These are phyloP conservation scores for Fraxinus quadrangulata DNA, from an alignment of 257 asterid genomes.

Conservation along the genomic window DNA sequence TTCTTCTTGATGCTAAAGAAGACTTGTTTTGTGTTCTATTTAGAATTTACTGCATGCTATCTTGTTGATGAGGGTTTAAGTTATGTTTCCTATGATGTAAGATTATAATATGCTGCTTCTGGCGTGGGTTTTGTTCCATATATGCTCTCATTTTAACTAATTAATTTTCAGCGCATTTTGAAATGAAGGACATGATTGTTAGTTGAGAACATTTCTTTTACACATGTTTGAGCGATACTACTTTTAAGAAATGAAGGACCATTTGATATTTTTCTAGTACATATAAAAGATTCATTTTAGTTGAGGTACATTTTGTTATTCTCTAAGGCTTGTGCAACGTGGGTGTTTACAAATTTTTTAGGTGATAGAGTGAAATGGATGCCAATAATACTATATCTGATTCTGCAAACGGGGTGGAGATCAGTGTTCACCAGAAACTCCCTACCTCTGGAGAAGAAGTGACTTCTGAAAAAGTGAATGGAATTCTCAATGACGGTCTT, in stretches of 20 bases:
- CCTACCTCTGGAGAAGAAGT: conserved; percentile 17
- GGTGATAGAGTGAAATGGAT: conserved; percentile 33
- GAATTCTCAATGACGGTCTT: conserved; percentile 30
- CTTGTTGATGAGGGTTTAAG: not conserved
- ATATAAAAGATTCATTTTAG: not conserved
- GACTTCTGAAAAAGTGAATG: conserved; percentile 26
- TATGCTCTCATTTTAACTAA: not conserved
- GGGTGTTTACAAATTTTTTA: conserved; percentile 5
- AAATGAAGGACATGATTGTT: not conserved
- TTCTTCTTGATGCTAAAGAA: conserved; percentile 2
- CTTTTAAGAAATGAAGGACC: not conserved
- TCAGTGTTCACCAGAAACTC: conserved; percentile 30
- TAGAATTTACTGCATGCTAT: not conserved
- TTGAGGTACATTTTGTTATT: conserved; percentile 4
- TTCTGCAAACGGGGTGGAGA: conserved; percentile 36
- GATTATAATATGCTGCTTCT: not conserved
- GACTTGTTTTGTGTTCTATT: not conserved
- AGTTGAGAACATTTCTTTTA: not conserved
- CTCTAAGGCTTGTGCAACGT: conserved; percentile 20
- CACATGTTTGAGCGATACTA: not conserved
- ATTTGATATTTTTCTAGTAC: not conserved
- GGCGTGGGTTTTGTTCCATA: not conserved
- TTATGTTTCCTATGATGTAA: not conserved
- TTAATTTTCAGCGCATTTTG: not conserved
- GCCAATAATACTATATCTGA: conserved; percentile 33